These are phyloP conservation scores for Thymus mandschuricus DNA, from an alignment of 257 asterid genomes.

Conservation along the genomic window DNA sequence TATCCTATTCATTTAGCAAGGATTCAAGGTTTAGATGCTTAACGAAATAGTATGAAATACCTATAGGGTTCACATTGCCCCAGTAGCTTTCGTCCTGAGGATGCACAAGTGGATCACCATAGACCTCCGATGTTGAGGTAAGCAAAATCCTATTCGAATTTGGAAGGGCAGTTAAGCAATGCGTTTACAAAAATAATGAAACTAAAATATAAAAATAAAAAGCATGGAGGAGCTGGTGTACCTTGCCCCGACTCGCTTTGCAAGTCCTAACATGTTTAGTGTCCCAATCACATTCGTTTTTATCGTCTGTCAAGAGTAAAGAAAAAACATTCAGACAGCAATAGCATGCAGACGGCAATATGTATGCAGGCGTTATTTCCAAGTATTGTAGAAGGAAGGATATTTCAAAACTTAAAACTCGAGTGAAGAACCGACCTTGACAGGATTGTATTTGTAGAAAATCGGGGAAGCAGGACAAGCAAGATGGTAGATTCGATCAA, in stretches of 20 bases:
- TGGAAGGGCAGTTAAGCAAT: conserved; percentile 18
- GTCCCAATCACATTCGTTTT: conserved; percentile 98
- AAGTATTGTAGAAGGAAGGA: not conserved
- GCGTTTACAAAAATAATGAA: not conserved
- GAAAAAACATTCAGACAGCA: not conserved
- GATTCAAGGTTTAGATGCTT: not conserved
- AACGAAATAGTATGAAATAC: conserved; percentile 39
- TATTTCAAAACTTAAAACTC: conserved; percentile 13
- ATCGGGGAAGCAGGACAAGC: conserved; percentile 99
- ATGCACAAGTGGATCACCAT: conserved; percentile 95
- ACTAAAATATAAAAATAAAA: not conserved
- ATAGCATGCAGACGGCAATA: not conserved
- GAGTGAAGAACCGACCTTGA: conserved; percentile 53
- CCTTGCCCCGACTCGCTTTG: conserved; percentile 98
- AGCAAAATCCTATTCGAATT: conserved; percentile 66
- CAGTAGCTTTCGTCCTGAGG: conserved; percentile 92
- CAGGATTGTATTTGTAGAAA: conserved; percentile 93
- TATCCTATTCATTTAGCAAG: not conserved
- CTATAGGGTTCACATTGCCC: conserved; percentile 98
- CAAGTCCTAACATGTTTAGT: conserved; percentile 95
- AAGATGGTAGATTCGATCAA: conserved; percentile 92
- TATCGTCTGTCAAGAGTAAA: conserved; percentile 60
- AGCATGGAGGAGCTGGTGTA: conserved; percentile 27
- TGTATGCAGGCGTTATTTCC: not conserved
- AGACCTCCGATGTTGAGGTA: conserved; percentile 95